phyloP scores from a whole-genome alignment of 805 yeast species.

The Zygoascus ofunaensis region DNA sequence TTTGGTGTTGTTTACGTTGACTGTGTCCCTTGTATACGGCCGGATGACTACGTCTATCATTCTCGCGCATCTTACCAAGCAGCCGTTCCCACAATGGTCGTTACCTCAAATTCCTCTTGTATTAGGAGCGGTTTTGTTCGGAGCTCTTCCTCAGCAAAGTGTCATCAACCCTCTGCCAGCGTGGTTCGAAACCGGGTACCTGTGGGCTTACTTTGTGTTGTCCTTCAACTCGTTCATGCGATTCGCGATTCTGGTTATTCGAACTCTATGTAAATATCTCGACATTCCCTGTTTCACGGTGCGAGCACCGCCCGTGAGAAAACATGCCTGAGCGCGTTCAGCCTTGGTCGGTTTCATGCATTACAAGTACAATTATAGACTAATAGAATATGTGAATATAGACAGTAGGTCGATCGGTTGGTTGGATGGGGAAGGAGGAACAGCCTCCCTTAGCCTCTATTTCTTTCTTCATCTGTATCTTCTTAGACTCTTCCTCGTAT shows the following conservation, averaged over 20 bases:
- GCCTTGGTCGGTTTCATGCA: too few relatives aligned
- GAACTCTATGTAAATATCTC: constrained; percentile 68
- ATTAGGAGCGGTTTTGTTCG: constrained; percentile 30
- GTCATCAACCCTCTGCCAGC: constrained; percentile 20
- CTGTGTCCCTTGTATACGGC: constrained; percentile 80
- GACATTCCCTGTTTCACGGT: constrained; percentile 68
- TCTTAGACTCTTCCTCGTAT: too few relatives aligned
- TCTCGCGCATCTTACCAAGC: constrained; percentile 77
- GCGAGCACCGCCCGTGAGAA: too few relatives aligned
- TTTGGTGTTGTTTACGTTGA: constrained; percentile 64
- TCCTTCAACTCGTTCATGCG: constrained; percentile 58
- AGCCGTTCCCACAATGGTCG: constrained; percentile 65
- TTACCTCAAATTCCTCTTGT: constrained; percentile 47
- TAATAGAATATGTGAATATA: not conserved
- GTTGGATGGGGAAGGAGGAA: too few relatives aligned
- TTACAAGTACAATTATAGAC: not conserved
- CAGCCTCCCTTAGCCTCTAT: too few relatives aligned
- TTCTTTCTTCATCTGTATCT: not conserved
- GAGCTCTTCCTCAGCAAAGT: constrained; percentile 45
- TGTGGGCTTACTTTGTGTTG: constrained; percentile 49
- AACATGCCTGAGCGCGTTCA: too few relatives aligned
- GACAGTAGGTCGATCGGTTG: not conserved
- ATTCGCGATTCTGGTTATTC: constrained; percentile 64
- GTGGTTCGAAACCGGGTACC: constrained; percentile 33
- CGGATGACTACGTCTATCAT: constrained; percentile 55